Evolutionary conservation across 2,329 filamentous ascomycete genomes (phyloP).

Genomic region (Acephala macrosclerotiorum): DNA sequence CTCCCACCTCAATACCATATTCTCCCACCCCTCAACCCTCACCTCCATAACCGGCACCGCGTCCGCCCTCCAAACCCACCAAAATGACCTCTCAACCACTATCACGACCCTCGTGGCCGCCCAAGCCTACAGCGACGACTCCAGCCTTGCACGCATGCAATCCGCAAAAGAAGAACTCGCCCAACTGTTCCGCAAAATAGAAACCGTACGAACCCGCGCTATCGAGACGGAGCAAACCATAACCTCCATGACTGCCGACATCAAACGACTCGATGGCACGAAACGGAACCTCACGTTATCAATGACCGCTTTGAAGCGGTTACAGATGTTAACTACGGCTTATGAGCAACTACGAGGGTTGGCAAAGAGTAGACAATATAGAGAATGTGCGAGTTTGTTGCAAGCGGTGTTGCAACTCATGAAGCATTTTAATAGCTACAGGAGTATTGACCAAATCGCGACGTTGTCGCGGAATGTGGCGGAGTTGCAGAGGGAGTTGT

Average conservation of each 20-base stretch:
- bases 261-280: constrained; percentile 94
- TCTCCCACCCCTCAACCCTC: constrained; percentile 87
- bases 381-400: constrained; percentile 91
- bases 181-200: constrained; percentile 92
- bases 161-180: constrained; percentile 88
- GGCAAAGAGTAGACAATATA: constrained; percentile 86
- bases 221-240: constrained; percentile 94
- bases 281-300: constrained; percentile 96
- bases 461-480: constrained; percentile 90
- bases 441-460: constrained; percentile 97
- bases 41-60: constrained; percentile 78
- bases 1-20: constrained; percentile 90
- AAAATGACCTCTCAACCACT: constrained; percentile 82
- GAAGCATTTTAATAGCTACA: constrained; percentile 97
- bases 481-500: constrained; percentile 87
- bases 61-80: constrained; percentile 74
- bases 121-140: constrained; percentile 85
- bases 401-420: constrained; percentile 97
- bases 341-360: constrained; percentile 92
- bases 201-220: constrained; percentile 87
- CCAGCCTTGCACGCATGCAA: constrained; percentile 90
- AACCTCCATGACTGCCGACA: constrained; percentile 98
- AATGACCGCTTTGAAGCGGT: constrained; percentile 95
- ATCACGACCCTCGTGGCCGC: constrained; percentile 75
- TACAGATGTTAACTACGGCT: constrained; percentile 99